Base-by-base conservation (phyloP, 2,329 filamentous ascomycete species). In the Cadophora sp. region DNA sequence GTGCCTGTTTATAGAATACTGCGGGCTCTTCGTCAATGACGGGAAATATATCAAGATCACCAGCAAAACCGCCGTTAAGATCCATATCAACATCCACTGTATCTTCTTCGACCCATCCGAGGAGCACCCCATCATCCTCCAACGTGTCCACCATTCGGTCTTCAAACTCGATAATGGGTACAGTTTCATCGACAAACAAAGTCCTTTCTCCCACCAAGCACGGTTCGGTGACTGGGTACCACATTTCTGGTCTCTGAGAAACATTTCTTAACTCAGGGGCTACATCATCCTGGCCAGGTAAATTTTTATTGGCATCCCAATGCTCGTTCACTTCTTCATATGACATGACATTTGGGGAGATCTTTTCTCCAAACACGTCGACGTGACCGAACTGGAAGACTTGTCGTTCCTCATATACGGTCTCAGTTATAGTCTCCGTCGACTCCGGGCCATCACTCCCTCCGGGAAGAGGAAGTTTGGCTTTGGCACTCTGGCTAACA, bases 241-340 rank as follows among this genome's bases (percentile, higher is more conserved):
- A 58, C 55, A 58, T 58, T 14, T 58, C 13, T 24, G 55, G 55
- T 18, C 55, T 43, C 55, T 58, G 55, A 58, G 55, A 58, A n/a
- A 41, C 20, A 41, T 39, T 39, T 13, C 11, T 39, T 8, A 43
- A 41, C 5, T 9, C n/a, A 18, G 36, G 20, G 8, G 43, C 33
- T 43, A 5, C 2, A 8, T 8, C 13, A 13, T 58, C 55, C 16
- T 14, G 22, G 33, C 55, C 20, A 39, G 55, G 55, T 18, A 41
- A 58, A 16, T 13, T 27, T 16, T 22, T 22, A 4, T 58, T 11
- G 1, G 36, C 13, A 2, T 41, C 20, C 36, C 9, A 7, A 16
- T 58, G 8, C n/a, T 58, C 9, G 14, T 14, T 50, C 4, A 61
- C 45, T 22, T 61, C 59, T 11, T 36, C 24, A 24, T 48, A 61